These are phyloP conservation scores for Vachellia pachyceras DNA, from an alignment of 306 rosid species.

Conservation along the genomic window DNA sequence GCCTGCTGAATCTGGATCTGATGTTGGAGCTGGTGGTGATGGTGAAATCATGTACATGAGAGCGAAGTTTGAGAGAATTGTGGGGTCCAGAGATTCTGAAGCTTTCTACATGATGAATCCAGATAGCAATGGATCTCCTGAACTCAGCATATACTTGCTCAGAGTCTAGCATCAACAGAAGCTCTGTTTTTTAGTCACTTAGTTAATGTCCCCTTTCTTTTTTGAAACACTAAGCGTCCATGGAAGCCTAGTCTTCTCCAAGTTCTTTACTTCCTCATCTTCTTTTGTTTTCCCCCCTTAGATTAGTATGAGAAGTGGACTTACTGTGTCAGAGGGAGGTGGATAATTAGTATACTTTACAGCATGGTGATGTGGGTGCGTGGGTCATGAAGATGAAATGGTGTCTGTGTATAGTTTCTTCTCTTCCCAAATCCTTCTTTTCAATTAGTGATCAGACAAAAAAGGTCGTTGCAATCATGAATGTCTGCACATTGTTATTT, in stretches of 20 bases:
- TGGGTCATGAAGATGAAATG: constrained; percentile 60
- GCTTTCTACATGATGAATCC: constrained; percentile 99
- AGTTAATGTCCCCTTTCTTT: constrained; percentile 25
- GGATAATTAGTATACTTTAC: constrained; percentile 66
- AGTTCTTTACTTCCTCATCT: constrained; percentile 19
- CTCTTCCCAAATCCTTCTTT: constrained; percentile 43
- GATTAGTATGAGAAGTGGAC: constrained; percentile 49
- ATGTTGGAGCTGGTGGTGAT: constrained; percentile 66
- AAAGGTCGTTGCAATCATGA: constrained; percentile 70
- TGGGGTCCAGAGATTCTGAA: constrained; percentile 97
- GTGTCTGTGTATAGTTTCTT: constrained; percentile 81
- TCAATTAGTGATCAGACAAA: constrained; percentile 63
- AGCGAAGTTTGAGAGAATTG: constrained; percentile 96
- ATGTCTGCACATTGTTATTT: constrained; percentile 53
- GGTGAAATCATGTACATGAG: constrained; percentile 95
- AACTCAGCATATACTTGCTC: constrained; percentile 92
- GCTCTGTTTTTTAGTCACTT: constrained; percentile 35
- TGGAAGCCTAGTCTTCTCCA: constrained; percentile 54
- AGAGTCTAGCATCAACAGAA: constrained; percentile 66
- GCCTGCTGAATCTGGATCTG: constrained; percentile 66
- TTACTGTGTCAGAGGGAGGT: constrained; percentile 39
- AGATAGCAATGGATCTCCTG: constrained; percentile 97
- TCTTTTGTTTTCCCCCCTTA: neutral
- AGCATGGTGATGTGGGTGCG: constrained; percentile 55
- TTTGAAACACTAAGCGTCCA: constrained; percentile 45